These are phyloP conservation scores for Sherardia arvensis DNA, from an alignment of 257 asterid species.

Conservation along the genomic window DNA sequence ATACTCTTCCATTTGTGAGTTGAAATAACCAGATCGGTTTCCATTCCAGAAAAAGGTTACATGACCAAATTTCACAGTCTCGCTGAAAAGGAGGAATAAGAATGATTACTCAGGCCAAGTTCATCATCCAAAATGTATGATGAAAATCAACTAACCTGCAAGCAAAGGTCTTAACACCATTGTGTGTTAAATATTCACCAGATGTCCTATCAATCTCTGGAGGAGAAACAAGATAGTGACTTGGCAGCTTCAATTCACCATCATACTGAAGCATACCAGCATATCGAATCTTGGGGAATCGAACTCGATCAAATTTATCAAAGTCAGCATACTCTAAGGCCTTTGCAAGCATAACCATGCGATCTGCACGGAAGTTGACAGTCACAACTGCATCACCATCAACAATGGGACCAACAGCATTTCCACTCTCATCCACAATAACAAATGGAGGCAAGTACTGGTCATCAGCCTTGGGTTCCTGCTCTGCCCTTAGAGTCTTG, in stretches of 20 bases:
- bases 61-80: constrained; percentile 88
- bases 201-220: constrained; percentile 94
- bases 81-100: constrained; percentile 35
- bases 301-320: constrained; percentile 76
- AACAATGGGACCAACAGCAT: constrained; percentile 82
- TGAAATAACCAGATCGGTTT: constrained; percentile 81
- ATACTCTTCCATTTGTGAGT: constrained; percentile 66
- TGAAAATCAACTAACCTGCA: constrained; percentile 70
- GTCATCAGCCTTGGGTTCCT: constrained; percentile 44
- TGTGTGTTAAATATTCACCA: constrained; percentile 78
- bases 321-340: constrained; percentile 78
- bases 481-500: constrained; percentile 62
- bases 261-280: constrained; percentile 99
- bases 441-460: too few species aligned
- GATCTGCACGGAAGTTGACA: constrained; percentile 82
- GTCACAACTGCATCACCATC: constrained; percentile 98
- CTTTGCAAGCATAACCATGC: constrained; percentile 87
- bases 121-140: background rate
- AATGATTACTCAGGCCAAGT: background rate
- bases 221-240: constrained; percentile 79
- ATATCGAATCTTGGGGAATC: constrained; percentile 70
- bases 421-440: constrained; percentile 70
- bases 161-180: constrained; percentile 83
- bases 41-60: constrained; percentile 95
- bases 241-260: constrained; percentile 94